Evolutionary conservation across 257 asterid genomes (phyloP).

Genomic region (Eucommia ulmoides): DNA sequence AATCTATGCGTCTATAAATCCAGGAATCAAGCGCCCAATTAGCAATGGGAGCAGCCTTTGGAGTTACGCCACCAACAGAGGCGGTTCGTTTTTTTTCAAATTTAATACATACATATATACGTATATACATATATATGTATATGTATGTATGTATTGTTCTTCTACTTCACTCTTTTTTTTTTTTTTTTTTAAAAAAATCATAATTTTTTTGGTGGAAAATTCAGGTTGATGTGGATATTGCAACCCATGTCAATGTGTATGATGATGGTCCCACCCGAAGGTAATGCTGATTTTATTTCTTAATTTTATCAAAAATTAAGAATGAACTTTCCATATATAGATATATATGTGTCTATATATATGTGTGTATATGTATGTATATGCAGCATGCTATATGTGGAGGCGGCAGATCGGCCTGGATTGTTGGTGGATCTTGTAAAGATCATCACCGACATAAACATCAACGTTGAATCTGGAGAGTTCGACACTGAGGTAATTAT

Average conservation of each 20-base stretch:
- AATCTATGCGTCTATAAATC: too few relatives aligned
- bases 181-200: too few relatives aligned
- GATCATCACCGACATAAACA: constrained; percentile 69
- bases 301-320: too few relatives aligned
- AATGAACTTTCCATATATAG: too few relatives aligned
- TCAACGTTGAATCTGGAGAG: constrained; percentile 80
- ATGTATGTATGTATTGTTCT: too few relatives aligned
- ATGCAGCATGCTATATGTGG: constrained; percentile 77
- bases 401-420: constrained; percentile 90
- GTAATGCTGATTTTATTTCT: too few relatives aligned
- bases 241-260: constrained; percentile 46
- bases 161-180: too few relatives aligned
- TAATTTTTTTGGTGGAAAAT: constrained; percentile 5
- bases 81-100: too few relatives aligned
- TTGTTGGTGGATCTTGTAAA: constrained; percentile 88
- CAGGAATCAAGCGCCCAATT: constrained; percentile 88
- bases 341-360: too few relatives aligned
- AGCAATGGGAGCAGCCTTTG: constrained; percentile 92
- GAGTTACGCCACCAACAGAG: constrained; percentile 43
- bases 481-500: constrained; percentile 77
- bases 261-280: constrained; percentile 59
- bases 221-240: constrained; percentile 73
- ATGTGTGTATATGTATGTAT: too few relatives aligned
- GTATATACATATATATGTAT: too few relatives aligned
- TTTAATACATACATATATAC: too few relatives aligned